Percentiles rank a stretch among this genome's conserved stretches.
Evolutionary conservation across 1,139 yeast genomes (phyloP).

Genomic region (Arxiozyma telluris): DNA sequence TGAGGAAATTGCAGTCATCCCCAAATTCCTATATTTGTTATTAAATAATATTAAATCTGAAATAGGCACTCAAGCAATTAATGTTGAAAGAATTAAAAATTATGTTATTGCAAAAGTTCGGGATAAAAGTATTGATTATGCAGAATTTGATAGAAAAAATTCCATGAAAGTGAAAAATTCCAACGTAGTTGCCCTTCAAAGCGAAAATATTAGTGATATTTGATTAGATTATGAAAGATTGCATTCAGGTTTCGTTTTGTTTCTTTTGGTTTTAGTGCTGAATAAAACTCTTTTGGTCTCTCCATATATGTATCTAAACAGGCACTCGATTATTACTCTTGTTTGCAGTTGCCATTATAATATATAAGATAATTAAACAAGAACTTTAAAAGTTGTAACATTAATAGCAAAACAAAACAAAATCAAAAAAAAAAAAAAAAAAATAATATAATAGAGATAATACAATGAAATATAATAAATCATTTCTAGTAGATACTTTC

Average conservation of each 20-base stretch:
- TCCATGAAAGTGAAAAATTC: constrained; percentile 8
- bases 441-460: too few species aligned
- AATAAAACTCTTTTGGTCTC: not conserved
- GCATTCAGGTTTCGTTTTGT: not conserved
- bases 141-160: constrained; percentile 10
- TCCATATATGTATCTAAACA: not conserved
- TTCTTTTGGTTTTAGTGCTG: too few species aligned
- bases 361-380: not conserved
- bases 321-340: too few species aligned
- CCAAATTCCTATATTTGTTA: constrained; percentile 42
- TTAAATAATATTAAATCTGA: constrained; percentile 30
- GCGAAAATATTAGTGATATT: not conserved
- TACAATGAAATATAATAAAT: too few species aligned
- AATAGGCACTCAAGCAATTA: constrained; percentile 11
- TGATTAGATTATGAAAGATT: not conserved
- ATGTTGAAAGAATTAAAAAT: constrained; percentile 15
- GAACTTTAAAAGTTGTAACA: not conserved
- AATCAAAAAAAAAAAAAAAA: too few species aligned
- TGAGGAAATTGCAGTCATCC: constrained; percentile 72
- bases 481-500: too few species aligned
- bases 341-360: not conserved
- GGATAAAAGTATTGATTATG: constrained; percentile 6
- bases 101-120: constrained; percentile 8
- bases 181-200: constrained; percentile 7
- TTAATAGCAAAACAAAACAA: not conserved